phyloP scores from a whole-genome alignment of 176 grass and related monocot genomes.

The Juncus effusus region DNA sequence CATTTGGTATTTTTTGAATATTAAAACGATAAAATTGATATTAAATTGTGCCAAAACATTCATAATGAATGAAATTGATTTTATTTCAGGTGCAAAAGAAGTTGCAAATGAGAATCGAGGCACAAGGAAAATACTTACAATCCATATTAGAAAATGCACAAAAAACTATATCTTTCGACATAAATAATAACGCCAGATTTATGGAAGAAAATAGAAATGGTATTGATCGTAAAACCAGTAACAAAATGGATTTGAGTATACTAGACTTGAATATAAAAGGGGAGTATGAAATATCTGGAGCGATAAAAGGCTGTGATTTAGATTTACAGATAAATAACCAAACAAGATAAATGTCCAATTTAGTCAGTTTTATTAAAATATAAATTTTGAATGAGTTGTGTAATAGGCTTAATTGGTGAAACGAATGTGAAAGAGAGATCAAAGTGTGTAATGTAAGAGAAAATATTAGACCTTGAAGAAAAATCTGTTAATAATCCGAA shows the following conservation, averaged over 20 bases:
- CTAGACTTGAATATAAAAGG: slow-evolving; percentile 87
- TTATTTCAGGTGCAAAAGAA: slow-evolving; percentile 82
- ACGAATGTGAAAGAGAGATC: slow-evolving; percentile 25
- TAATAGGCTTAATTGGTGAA: slow-evolving; percentile 37
- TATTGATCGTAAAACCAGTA: slow-evolving; percentile 28
- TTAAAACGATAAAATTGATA: neutral
- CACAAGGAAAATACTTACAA: slow-evolving; percentile 95
- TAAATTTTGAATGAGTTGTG: slow-evolving; percentile 28
- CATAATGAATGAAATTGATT: neutral
- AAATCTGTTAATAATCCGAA: no score
- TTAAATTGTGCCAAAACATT: neutral
- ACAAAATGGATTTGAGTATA: slow-evolving; percentile 39
- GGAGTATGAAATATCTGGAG: slow-evolving; percentile 45
- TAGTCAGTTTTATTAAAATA: slow-evolving; percentile 20
- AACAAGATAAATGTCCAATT: slow-evolving; percentile 34
- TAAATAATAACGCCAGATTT: slow-evolving; percentile 14
- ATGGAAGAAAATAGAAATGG: slow-evolving; percentile 14
- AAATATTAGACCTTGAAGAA: no score
- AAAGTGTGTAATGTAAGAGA: no score
- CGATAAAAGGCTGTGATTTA: slow-evolving; percentile 34
- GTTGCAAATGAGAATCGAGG: slow-evolving; percentile 86
- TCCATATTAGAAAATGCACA: slow-evolving; percentile 72
- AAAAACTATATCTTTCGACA: slow-evolving; percentile 45
- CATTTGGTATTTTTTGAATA: neutral
- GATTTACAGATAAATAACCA: slow-evolving; percentile 51